Evolutionary conservation across 2,329 filamentous ascomycete genomes (phyloP).

Genomic region (Ophiostoma sp.): DNA sequence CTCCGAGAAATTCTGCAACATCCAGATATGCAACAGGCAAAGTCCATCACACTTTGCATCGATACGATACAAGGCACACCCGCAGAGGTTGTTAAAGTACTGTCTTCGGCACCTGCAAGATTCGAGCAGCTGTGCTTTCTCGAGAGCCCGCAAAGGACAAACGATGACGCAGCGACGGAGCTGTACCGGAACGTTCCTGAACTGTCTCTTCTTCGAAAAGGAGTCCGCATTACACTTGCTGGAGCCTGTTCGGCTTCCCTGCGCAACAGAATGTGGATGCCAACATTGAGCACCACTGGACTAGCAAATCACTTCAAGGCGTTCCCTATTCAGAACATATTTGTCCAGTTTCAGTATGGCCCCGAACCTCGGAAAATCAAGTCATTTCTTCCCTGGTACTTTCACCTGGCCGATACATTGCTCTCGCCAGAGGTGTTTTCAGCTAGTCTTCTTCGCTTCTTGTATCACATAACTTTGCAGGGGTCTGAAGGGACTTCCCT

Average conservation of each 20-base stretch:
- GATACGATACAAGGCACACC: background rate
- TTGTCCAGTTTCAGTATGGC: background rate
- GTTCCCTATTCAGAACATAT: background rate
- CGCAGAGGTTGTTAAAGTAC: background rate
- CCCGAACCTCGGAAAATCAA: background rate
- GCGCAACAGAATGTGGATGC: background rate
- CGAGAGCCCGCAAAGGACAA: background rate
- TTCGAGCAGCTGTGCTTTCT: background rate
- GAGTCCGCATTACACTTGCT: background rate
- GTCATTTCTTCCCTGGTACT: background rate
- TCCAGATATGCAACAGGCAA: background rate
- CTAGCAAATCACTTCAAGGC: background rate
- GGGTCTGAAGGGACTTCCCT: background rate
- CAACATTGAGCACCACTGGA: background rate
- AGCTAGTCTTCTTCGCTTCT: background rate
- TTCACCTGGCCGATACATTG: background rate
- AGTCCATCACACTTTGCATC: background rate
- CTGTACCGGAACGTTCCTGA: background rate
- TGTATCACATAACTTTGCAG: background rate
- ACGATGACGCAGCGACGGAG: conserved; percentile 2
- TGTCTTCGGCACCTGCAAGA: background rate
- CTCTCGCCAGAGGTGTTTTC: background rate
- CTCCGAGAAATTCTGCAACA: background rate
- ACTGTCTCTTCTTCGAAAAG: background rate
- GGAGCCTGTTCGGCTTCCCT: background rate